Evolutionary conservation across 495 filamentous ascomycete species (phyloP).

Genomic region (Penicillium salamii): DNA sequence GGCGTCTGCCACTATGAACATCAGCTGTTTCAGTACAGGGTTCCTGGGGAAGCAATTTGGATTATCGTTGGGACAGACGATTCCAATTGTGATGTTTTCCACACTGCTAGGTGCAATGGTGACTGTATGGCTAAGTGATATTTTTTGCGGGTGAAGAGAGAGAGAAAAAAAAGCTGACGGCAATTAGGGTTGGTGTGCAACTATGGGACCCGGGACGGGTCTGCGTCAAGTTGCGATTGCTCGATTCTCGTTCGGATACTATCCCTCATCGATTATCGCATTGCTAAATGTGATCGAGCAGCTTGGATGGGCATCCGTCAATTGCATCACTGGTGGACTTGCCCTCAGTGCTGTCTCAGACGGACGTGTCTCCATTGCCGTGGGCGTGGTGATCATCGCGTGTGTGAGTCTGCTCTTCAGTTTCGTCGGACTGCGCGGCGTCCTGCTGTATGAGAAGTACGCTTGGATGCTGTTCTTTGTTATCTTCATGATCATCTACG

Average conservation of each 20-base stretch:
- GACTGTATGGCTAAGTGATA: slow-evolving; percentile 32
- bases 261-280: slow-evolving; percentile 29
- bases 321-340: slow-evolving; percentile 38
- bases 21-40: slow-evolving; percentile 47
- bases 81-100: slow-evolving; percentile 35
- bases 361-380: slow-evolving; percentile 32
- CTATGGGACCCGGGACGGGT: slow-evolving; percentile 75
- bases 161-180: too few relatives aligned
- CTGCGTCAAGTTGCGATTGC: slow-evolving; percentile 77
- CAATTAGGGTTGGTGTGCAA: slow-evolving; percentile 34
- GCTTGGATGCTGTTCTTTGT: slow-evolving; percentile 57
- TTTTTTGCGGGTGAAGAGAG: too few relatives aligned
- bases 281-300: slow-evolving; percentile 32
- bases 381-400: slow-evolving; percentile 47
- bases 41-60: slow-evolving; percentile 38
- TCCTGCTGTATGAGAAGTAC: slow-evolving; percentile 60
- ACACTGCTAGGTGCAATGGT: slow-evolving; percentile 39
- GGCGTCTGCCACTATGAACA: slow-evolving; percentile 54
- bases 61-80: slow-evolving; percentile 30
- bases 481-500: slow-evolving; percentile 58
- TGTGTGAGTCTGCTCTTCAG: slow-evolving; percentile 54
- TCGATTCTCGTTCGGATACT: slow-evolving; percentile 34
- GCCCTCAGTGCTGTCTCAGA: slow-evolving; percentile 35
- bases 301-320: slow-evolving; percentile 36
- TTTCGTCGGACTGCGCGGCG: slow-evolving; percentile 55